Base-by-base conservation (phyloP, 2,329 filamentous ascomycete genomes). In the Chaetomium olivaceum region DNA sequence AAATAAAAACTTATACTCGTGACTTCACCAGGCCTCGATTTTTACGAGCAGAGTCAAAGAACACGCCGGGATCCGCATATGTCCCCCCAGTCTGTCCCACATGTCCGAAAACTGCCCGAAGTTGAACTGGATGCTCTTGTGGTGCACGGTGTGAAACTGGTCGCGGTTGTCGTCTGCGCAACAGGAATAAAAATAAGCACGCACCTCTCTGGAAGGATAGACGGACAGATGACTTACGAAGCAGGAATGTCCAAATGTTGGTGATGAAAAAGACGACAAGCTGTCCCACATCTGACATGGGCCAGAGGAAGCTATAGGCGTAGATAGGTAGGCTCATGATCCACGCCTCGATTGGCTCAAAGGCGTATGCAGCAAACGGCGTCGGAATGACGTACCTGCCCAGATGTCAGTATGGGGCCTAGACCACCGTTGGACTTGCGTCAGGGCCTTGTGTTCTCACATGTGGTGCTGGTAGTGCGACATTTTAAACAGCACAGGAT, bases 271-370 rank as follows among this genome's bases (percentile, higher is more conserved):
- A 58, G 21, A 58, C 36, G n/a, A 58, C 21, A 2, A 58, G 56
- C 21, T 58, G 56, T 6, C 33, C 56, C 21, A 58, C 56, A 16
- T 58, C 56, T 11, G 56, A 58, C 56, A 58, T 58, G 23, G 56
- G 56, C 21, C 21, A 58, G 21, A 58, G 7, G 56, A 58, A 58
- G 14, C 56, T 58, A 33, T 58, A 58, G 23, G 56, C 56, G 56
- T 58, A 58, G 36, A 58, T n/a, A 23, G 56, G 56, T 36, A 58
- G 36, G 56, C 56, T 58, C 56, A 58, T 58, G 56, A 58, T 46
- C 56, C 56, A 58, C 23, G 12, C 36, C 31, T 58, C 56, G 23
- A 58, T 27, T 21, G 56, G 56, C 4, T 46, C 56, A 58, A 58
- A 58, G n/a, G 56, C 56, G 36, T 58, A 58, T 23, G 56, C 56